Conservation (phyloP, 495 filamentous ascomycete genomes). For the Pseudotulostoma volvatum region DNA sequence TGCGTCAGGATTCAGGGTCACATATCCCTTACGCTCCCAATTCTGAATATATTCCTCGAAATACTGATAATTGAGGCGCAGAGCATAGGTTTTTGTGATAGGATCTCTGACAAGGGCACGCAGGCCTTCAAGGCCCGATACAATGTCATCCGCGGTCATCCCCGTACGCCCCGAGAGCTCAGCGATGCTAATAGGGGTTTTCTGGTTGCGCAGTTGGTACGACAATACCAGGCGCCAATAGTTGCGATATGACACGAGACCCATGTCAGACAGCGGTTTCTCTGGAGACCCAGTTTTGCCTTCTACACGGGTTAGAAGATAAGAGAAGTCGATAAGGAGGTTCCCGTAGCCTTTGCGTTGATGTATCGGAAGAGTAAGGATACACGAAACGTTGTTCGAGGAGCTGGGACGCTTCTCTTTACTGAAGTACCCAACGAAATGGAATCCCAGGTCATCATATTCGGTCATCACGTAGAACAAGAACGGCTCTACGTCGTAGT, state of each 20-base stretch:
- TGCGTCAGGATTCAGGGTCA: conserved; percentile 63
- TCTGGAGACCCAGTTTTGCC: conserved; percentile 91
- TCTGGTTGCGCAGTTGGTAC: conserved; percentile 54
- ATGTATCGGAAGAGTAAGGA: conserved; percentile 86
- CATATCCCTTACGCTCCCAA: conserved; percentile 74
- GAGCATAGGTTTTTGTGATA: conserved; percentile 68
- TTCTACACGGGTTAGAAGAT: conserved; percentile 83
- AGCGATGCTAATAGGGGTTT: conserved; percentile 50
- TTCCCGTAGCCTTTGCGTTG: conserved; percentile 96
- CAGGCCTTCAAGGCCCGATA: conserved; percentile 79
- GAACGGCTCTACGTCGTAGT: conserved; percentile 97
- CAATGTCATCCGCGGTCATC: conserved; percentile 89
- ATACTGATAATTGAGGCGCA: conserved; percentile 67
- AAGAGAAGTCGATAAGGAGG: conserved; percentile 93
- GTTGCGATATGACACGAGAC: conserved; percentile 86
- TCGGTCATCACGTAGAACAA: conserved; percentile 98
- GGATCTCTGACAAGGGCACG: conserved; percentile 82
- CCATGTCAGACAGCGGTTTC: conserved; percentile 96
- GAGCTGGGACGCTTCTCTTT: conserved; percentile 96
- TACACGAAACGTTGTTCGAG: conserved; percentile 94
- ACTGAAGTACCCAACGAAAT: conserved; percentile 98
- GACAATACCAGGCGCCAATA: conserved; percentile 89
- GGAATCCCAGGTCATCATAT: conserved; percentile 80
- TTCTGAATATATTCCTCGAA: conserved; percentile 71
- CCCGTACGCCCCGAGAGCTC: conserved; percentile 83